These are phyloP conservation scores for Astraeus odoratus DNA, from an alignment of 768 basidiomycete species.

Conservation along the genomic window DNA sequence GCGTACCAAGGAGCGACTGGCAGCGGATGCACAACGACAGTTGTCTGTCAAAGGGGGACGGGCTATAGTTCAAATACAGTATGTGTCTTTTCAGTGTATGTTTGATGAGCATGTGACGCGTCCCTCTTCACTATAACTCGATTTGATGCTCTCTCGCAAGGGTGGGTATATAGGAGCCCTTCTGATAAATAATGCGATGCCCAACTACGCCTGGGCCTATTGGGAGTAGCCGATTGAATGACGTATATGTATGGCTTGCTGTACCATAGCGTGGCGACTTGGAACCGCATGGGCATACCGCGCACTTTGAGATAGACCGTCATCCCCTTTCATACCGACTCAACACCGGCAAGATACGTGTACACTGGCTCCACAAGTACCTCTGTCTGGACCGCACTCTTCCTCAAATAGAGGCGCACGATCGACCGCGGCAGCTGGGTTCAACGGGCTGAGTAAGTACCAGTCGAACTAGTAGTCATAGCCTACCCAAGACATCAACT, in stretches of 20 bases:
- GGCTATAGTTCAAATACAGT: neutral
- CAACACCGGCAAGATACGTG: too few relatives aligned
- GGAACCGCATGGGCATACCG: neutral
- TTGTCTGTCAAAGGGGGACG: neutral
- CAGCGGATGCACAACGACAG: neutral
- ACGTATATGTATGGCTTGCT: slow-evolving; percentile 10
- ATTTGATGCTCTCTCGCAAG: neutral
- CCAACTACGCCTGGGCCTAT: slow-evolving; percentile 8
- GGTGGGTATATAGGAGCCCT: slow-evolving; percentile 1
- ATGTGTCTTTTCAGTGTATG: too few relatives aligned
- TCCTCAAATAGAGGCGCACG: too few relatives aligned
- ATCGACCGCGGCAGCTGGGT: too few relatives aligned
- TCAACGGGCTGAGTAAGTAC: too few relatives aligned
- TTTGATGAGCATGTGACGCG: too few relatives aligned
- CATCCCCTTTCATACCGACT: neutral
- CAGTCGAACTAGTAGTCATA: too few relatives aligned
- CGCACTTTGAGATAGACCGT: neutral
- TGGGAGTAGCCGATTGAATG: slow-evolving; percentile 1
- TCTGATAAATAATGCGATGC: slow-evolving; percentile 5
- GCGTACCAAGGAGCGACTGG: neutral
- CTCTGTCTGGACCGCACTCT: too few relatives aligned
- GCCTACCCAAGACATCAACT: too few relatives aligned
- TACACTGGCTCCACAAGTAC: too few relatives aligned
- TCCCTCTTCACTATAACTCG: neutral
- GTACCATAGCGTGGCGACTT: slow-evolving; percentile 2